phyloP scores from a whole-genome alignment of 768 basidiomycete species.

The Favolaschia claudopus region DNA sequence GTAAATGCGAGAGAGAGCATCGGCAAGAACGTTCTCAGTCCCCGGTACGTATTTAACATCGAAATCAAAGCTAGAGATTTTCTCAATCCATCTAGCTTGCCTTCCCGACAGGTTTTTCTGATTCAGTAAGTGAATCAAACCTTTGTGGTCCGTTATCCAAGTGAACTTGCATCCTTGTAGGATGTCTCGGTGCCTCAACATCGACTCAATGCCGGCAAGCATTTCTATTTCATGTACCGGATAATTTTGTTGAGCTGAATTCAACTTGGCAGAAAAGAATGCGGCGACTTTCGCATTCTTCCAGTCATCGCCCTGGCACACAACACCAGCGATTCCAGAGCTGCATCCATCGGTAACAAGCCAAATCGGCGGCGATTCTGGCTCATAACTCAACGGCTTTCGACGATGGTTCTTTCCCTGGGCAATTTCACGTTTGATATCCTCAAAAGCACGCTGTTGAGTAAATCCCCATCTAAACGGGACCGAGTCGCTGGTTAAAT shows the following conservation, averaged over 20 bases:
- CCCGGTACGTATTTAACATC: conserved; percentile 14
- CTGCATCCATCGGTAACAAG: conserved; percentile 33
- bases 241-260: conserved; percentile 5
- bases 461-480: conserved; percentile 8
- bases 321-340: conserved; percentile 25
- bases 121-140: neutral
- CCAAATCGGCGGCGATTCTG: conserved; percentile 26
- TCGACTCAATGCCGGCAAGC: conserved; percentile 10
- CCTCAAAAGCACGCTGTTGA: conserved; percentile 19
- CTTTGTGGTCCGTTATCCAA: conserved; percentile 14
- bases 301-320: conserved; percentile 28
- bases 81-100: conserved; percentile 17
- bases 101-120: conserved; percentile 10
- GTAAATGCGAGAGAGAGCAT: conserved; percentile 12
- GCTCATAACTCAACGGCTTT: conserved; percentile 31
- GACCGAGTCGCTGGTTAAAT: conserved; percentile 1
- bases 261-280: conserved; percentile 33
- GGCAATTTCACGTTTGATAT: neutral
- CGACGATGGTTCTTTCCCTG: conserved; percentile 29
- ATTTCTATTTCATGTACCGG: conserved; percentile 37
- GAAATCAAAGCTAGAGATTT: conserved; percentile 15
- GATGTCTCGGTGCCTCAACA: conserved; percentile 12
- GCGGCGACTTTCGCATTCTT: conserved; percentile 20
- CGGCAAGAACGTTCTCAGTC: conserved; percentile 13
- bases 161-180: conserved; percentile 8